Conservation (phyloP, 116 monocot species). For the Iris pallida region DNA sequence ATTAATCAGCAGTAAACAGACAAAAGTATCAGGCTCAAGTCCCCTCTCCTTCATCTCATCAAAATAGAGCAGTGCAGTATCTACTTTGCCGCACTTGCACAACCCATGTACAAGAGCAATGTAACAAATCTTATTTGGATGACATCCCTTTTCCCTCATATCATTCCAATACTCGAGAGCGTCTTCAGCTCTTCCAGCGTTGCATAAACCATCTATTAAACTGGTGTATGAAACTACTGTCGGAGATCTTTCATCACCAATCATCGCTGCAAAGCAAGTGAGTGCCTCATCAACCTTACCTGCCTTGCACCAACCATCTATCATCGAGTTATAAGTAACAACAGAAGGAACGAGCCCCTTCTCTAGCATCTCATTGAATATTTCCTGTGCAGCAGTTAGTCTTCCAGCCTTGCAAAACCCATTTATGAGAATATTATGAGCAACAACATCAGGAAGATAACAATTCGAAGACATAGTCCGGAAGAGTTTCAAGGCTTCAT, state of each 20-base stretch:
- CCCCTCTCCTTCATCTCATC: constrained; percentile 45
- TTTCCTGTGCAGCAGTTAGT: constrained; percentile 39
- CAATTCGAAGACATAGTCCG: constrained; percentile 30
- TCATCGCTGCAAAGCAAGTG: constrained; percentile 39
- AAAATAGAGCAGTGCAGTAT: constrained; percentile 46
- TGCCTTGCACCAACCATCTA: constrained; percentile 71
- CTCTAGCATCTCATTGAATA: constrained; percentile 58
- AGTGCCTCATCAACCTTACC: constrained; percentile 45
- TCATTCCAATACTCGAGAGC: constrained; percentile 51
- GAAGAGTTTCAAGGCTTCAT: constrained; percentile 52
- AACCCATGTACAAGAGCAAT: constrained; percentile 62
- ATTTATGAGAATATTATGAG: constrained; percentile 73
- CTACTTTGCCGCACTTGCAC: constrained; percentile 54
- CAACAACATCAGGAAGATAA: constrained; percentile 78
- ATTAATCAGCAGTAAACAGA: constrained; percentile 48
- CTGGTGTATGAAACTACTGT: constrained; percentile 54
- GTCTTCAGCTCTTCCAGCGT: constrained; percentile 42
- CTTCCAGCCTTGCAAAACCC: constrained; percentile 73
- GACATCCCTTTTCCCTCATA: constrained; percentile 58
- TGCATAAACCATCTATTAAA: constrained; percentile 72
- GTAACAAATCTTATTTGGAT: constrained; percentile 56
- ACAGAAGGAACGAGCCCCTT: constrained; percentile 63
- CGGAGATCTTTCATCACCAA: constrained; percentile 34
- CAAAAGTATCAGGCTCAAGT: constrained; percentile 44
- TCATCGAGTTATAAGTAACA: constrained; percentile 73